phyloP scores from a whole-genome alignment of 192 early-diverging fungal genomes.

The Backusella australiensis region DNA sequence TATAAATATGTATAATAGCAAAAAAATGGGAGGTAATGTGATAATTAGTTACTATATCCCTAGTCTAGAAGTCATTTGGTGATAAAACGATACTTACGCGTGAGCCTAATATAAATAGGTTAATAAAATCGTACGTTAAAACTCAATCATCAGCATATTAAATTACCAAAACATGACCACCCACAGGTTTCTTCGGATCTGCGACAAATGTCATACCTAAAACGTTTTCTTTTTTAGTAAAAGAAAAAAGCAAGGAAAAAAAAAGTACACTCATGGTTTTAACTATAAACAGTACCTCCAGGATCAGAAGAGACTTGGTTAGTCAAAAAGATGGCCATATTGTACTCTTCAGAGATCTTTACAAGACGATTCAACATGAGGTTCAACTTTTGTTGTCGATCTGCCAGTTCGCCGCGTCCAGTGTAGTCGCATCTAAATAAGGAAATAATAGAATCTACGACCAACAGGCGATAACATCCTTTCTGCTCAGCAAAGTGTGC shows the following conservation, averaged over 20 bases:
- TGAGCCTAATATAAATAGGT: slow-evolving; percentile 21
- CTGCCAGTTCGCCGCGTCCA: slow-evolving; percentile 84
- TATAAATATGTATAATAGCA: not conserved
- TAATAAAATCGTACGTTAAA: not conserved
- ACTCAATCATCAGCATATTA: not conserved
- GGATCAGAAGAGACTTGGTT: slow-evolving; percentile 59
- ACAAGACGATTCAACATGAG: slow-evolving; percentile 69
- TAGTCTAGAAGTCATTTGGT: not conserved
- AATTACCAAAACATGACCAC: slow-evolving; percentile 68
- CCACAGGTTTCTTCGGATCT: slow-evolving; percentile 88
- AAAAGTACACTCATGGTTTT: not conserved
- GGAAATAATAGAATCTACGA: slow-evolving; percentile 81
- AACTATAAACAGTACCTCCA: slow-evolving; percentile 18
- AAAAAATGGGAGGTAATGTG: not conserved
- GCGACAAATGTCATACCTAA: slow-evolving; percentile 72
- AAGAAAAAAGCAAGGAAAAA: not conserved
- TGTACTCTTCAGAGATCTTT: slow-evolving; percentile 83
- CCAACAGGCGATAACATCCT: slow-evolving; percentile 56
- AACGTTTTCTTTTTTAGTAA: not conserved
- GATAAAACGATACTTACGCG: slow-evolving; percentile 15
- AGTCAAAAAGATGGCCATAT: slow-evolving; percentile 80
- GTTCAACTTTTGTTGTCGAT: slow-evolving; percentile 80
- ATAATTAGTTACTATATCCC: not conserved
- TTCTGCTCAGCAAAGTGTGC: slow-evolving; percentile 70
- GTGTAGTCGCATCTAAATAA: slow-evolving; percentile 80